phyloP scores from a whole-genome alignment of 1,139 yeast species.

The Pneumocystis wakefieldiae region DNA sequence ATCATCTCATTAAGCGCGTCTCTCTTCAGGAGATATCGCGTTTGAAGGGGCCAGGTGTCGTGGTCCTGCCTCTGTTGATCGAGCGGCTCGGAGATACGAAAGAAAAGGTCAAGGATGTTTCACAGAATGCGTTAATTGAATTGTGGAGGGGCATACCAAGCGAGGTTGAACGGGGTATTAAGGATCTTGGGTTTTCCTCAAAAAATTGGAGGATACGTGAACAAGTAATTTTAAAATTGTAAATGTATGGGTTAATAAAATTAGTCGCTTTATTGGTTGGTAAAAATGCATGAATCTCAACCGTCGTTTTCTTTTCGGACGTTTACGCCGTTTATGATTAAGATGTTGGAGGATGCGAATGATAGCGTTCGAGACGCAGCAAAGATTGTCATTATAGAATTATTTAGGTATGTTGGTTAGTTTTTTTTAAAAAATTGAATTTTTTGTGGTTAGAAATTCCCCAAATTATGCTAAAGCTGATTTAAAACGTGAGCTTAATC shows the following conservation, averaged over 20 bases:
- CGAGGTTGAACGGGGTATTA: conserved; percentile 37
- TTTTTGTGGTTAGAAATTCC: conserved; percentile 17
- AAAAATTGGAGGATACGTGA: conserved; percentile 30
- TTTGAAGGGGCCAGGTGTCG: conserved; percentile 35
- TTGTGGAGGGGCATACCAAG: conserved; percentile 52
- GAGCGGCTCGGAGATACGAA: conserved; percentile 39
- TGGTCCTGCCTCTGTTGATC: conserved; percentile 44
- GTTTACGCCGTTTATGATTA: conserved; percentile 31
- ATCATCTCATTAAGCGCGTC: conserved; percentile 62
- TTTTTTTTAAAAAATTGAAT: neutral
- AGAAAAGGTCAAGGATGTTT: conserved; percentile 32
- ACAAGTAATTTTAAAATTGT: conserved; percentile 28
- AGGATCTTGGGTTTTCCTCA: conserved; percentile 38
- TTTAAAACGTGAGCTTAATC: conserved; percentile 34
- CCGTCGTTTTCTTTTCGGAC: conserved; percentile 31
- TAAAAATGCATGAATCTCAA: conserved; percentile 18
- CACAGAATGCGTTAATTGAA: conserved; percentile 45
- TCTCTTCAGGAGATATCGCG: conserved; percentile 54
- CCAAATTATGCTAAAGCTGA: conserved; percentile 34
- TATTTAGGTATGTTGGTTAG: conserved; percentile 24
- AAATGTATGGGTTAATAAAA: conserved; percentile 16
- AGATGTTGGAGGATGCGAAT: conserved; percentile 26
- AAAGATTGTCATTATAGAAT: conserved; percentile 26
- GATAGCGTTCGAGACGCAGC: conserved; percentile 26
- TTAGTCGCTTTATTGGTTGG: conserved; percentile 22